These are phyloP conservation scores for Saitozyma sp. DNA, from an alignment of 768 basidiomycete species.

Conservation along the genomic window DNA sequence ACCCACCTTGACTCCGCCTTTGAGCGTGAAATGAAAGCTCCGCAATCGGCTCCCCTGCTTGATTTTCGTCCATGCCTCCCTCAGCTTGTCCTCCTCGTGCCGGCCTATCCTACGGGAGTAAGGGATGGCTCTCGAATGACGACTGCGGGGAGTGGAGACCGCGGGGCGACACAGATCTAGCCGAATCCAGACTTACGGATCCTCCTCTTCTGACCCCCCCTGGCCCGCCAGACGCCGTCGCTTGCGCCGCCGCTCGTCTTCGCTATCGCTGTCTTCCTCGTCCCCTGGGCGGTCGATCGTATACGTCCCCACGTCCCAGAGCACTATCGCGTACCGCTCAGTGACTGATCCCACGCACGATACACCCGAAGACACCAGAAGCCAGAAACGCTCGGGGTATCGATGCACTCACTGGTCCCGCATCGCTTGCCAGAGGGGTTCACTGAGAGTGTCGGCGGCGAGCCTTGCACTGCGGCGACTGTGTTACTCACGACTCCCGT, in stretches of 20 bases:
- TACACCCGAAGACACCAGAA: background rate
- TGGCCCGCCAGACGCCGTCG: constrained; percentile 10
- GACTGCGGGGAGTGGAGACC: background rate
- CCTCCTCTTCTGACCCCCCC: background rate
- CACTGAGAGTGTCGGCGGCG: background rate
- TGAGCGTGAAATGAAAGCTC: constrained; percentile 40
- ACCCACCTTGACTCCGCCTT: constrained; percentile 36
- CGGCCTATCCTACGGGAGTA: constrained; percentile 14
- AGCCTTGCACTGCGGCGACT: background rate
- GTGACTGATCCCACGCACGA: background rate
- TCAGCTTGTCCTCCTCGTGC: constrained; percentile 37
- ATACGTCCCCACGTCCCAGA: constrained; percentile 46
- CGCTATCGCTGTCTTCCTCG: constrained; percentile 20
- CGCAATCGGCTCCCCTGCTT: constrained; percentile 14
- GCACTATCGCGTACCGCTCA: constrained; percentile 15
- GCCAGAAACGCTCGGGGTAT: too few relatives aligned
- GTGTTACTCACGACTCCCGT: constrained; percentile 11
- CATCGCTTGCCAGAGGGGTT: constrained; percentile 18
- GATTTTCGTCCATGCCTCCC: constrained; percentile 12
- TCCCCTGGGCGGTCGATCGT: constrained; percentile 22
- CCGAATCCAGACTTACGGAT: background rate
- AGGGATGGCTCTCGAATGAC: background rate
- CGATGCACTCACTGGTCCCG: constrained; percentile 23
- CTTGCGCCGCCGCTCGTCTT: constrained; percentile 20
- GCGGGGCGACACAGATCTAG: background rate